These are phyloP conservation scores for Leccinum longicurvipes DNA, from an alignment of 768 basidiomycete genomes.

Conservation along the genomic window DNA sequence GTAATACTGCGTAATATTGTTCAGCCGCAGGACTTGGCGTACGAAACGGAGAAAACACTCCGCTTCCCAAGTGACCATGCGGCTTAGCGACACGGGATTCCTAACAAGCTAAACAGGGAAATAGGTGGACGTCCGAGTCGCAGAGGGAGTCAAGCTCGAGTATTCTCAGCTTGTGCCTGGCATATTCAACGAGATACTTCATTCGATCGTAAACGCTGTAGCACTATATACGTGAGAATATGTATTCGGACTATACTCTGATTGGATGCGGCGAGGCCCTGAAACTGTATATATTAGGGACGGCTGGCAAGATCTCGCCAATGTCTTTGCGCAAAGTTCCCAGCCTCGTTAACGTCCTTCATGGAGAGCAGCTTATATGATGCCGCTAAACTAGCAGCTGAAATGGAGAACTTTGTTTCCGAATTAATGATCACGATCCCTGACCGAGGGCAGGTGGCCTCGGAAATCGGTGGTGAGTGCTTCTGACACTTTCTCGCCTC, in stretches of 20 bases:
- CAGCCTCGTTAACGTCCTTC: not conserved
- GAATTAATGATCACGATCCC: slow-evolving; percentile 30
- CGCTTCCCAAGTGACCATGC: no score
- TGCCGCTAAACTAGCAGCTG: slow-evolving; percentile 15
- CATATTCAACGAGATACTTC: no score
- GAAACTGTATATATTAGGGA: slow-evolving; percentile 1
- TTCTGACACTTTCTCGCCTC: not conserved
- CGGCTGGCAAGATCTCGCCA: slow-evolving; percentile 1
- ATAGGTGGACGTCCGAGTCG: no score
- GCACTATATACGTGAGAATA: not conserved
- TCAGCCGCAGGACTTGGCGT: not conserved
- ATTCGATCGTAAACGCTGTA: no score
- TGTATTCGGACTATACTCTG: not conserved
- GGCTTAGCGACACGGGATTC: no score
- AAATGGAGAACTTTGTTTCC: slow-evolving; percentile 26
- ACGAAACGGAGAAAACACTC: no score
- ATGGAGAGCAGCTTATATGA: slow-evolving; percentile 19
- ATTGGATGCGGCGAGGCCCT: slow-evolving; percentile 4
- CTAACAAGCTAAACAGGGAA: no score
- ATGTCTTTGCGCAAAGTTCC: slow-evolving; percentile 7
- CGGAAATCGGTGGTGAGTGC: slow-evolving; percentile 44
- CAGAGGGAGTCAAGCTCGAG: no score
- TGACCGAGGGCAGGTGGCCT: slow-evolving; percentile 42
- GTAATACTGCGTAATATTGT: no score
- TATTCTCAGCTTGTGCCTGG: no score